Percentiles rank a stretch among this genome's conserved stretches.
Conservation (phyloP, 371 early-diverging fungal genomes). For the Coemansia sp. region DNA sequence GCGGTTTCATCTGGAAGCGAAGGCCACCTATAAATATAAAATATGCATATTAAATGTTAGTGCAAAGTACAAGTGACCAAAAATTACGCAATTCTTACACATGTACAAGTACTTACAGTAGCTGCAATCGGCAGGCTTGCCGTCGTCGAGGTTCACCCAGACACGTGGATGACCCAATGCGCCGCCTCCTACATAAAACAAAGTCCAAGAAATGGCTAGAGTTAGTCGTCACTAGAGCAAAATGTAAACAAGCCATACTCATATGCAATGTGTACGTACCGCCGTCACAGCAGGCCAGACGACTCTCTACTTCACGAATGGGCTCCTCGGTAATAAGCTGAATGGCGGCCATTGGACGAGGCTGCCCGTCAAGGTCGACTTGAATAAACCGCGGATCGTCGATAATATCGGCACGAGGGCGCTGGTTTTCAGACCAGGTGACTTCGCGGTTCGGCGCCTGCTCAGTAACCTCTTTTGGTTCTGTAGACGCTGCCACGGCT, state of each 20-base stretch:
- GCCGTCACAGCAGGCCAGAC: conserved; percentile 85
- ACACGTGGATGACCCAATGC: conserved; percentile 92
- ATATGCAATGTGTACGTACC: conserved; percentile 30
- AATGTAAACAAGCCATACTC: background rate
- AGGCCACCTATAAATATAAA: conserved; percentile 30
- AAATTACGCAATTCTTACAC: background rate
- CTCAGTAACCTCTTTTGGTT: conserved; percentile 36
- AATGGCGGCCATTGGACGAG: conserved; percentile 86
- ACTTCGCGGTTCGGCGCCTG: conserved; percentile 75
- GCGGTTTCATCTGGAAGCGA: conserved; percentile 48
- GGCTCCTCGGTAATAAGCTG: conserved; percentile 90
- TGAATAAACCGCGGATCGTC: conserved; percentile 88
- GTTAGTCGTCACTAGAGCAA: background rate
- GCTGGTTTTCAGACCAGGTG: conserved; percentile 79
- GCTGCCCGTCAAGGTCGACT: conserved; percentile 82
- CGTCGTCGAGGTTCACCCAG: conserved; percentile 84
- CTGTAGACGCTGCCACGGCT: conserved; percentile 13
- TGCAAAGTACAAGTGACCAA: background rate
- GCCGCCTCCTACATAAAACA: conserved; percentile 62
- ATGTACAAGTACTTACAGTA: conserved; percentile 64
- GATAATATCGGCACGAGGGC: conserved; percentile 67
- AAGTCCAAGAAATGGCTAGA: background rate
- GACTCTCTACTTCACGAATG: conserved; percentile 68
- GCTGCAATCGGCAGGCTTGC: conserved; percentile 67
- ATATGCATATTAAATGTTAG: background rate